These are phyloP conservation scores for Apiotrichum mycotoxinovorans DNA, from an alignment of 1,284 basidiomycete genomes.

Conservation along the genomic window DNA sequence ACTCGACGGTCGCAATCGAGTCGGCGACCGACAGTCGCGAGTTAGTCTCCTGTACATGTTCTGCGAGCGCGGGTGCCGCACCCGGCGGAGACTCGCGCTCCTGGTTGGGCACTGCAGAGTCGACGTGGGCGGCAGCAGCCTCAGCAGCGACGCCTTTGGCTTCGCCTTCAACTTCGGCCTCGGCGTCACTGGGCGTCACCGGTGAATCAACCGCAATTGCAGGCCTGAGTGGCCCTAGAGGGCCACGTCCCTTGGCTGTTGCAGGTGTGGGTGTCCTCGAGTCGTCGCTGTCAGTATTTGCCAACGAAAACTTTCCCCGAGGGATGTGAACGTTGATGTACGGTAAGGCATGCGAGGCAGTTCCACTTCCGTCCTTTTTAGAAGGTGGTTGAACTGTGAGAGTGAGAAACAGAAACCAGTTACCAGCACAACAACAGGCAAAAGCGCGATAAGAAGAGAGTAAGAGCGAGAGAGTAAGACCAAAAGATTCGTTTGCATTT, in stretches of 20 bases:
- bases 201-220: background rate
- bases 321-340: slow-evolving; percentile 2
- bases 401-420: background rate
- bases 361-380: background rate
- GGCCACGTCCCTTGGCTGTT: background rate
- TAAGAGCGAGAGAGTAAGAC: background rate
- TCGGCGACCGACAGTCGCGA: background rate
- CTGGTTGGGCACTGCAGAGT: no score
- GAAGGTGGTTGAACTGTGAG: background rate
- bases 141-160: no score
- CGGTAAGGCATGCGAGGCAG: background rate
- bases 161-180: no score
- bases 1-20: background rate
- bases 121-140: no score
- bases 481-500: slow-evolving; percentile 15
- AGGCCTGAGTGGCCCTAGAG: background rate
- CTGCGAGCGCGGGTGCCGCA: background rate
- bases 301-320: background rate
- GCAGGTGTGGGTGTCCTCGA: background rate
- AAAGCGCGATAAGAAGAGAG: background rate
- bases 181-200: background rate
- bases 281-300: background rate
- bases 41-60: background rate
- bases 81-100: no score
- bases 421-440: no score